Base-by-base conservation (phyloP, 176 grass and related monocot species). In the Avena eriantha region DNA sequence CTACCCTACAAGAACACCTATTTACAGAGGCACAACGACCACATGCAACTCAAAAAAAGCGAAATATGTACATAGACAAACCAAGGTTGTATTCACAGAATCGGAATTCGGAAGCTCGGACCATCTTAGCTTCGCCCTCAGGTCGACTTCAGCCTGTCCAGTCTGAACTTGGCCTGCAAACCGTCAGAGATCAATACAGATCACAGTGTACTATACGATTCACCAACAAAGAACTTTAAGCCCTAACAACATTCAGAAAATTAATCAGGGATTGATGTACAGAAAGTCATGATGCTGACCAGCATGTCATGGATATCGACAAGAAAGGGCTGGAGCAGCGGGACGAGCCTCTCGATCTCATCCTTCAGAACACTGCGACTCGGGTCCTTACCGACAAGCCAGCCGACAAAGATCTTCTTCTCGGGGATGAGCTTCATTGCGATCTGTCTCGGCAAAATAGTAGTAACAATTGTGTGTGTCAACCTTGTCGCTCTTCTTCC, bases 361-460 rank as follows among this genome's bases (percentile, higher is more conserved):
- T 78, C 77, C 21, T 85, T 79, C 7, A 94, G 67, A 65, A 33
- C 69, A 34, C 36, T 63, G 31, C 51, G 50, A 80, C 83, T 83
- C 75, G 90, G 77, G 23, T 23, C 90, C 53, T 76, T 87, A 16
- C 85, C 87, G 12, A 78, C 41, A 22, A 99, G 65, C 46, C 93
- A 29, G 34, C 72, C 22, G 56, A 63, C 73, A 54, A 99, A 94
- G 22, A 85, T 29, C 53, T 86, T 76, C 80, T 85, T 93, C 58
- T 99, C 92, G 21, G 94, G 97, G 15, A 90, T 82, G 80, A 99
- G 92, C 84, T 99, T 95, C 87, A 88, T 7, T 59, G 89, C 97
- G 47, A 99, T 77, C 94, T 98, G 87, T 91, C 51, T 66, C 1
- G 66, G 14, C 22, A 77, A 45, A 53, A 71, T 29, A 29, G 22